These are phyloP conservation scores for Starmerella floricola DNA, from an alignment of 805 yeast species.

Conservation along the genomic window DNA sequence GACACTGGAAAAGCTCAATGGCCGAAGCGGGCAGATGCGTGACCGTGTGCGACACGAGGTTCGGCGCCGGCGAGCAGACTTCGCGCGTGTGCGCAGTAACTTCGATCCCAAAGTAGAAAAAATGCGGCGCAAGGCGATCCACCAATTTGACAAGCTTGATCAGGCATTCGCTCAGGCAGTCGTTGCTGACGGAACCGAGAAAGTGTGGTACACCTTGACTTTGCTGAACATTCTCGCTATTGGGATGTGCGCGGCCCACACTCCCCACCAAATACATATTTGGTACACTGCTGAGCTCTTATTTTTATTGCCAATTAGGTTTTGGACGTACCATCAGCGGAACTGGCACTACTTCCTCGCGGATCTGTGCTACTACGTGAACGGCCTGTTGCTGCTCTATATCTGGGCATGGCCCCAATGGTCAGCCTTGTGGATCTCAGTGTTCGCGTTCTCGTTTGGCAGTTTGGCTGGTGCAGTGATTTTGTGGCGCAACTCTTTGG, in stretches of 20 bases:
- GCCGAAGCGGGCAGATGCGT: slow-evolving; percentile 19
- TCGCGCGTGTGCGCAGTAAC: slow-evolving; percentile 8
- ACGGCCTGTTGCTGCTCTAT: slow-evolving; percentile 51
- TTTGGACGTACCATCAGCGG: slow-evolving; percentile 66
- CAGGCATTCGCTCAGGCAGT: slow-evolving; percentile 15
- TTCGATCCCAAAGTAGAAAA: slow-evolving; percentile 24
- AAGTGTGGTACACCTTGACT: slow-evolving; percentile 66
- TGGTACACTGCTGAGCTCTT: slow-evolving; percentile 52
- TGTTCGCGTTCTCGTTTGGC: slow-evolving; percentile 80
- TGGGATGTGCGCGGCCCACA: slow-evolving; percentile 66
- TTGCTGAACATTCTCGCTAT: slow-evolving; percentile 52
- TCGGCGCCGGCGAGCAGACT: slow-evolving; percentile 9
- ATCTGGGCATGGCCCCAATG: slow-evolving; percentile 79
- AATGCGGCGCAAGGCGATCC: slow-evolving; percentile 21
- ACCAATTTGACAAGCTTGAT: slow-evolving; percentile 27
- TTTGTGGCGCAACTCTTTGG: slow-evolving; percentile 90
- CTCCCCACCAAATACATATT: slow-evolving; percentile 65
- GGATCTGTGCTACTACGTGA: slow-evolving; percentile 87
- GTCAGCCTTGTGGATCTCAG: slow-evolving; percentile 58
- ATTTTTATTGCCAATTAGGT: slow-evolving; percentile 69
- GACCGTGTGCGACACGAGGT: slow-evolving; percentile 21
- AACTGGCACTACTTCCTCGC: slow-evolving; percentile 80
- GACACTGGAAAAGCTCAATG: slow-evolving; percentile 4
- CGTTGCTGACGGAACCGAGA: slow-evolving; percentile 44
- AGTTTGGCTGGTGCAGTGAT: slow-evolving; percentile 86